Base-by-base conservation (phyloP, 2,329 filamentous ascomycete genomes). In the Diplodia mutila region DNA sequence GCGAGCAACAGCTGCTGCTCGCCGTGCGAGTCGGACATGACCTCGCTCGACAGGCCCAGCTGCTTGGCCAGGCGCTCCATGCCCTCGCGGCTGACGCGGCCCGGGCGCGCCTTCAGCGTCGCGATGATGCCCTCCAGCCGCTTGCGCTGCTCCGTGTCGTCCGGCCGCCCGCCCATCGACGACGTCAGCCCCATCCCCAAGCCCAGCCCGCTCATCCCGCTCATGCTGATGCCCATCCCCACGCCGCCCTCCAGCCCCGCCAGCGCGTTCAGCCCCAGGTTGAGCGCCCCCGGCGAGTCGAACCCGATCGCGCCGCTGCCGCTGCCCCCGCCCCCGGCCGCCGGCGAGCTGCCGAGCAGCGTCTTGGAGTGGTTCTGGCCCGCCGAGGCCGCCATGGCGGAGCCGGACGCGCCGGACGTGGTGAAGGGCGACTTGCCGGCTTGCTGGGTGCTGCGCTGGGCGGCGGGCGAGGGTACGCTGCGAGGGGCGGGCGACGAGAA, bases 1-100 rank as follows among this genome's bases (percentile, higher is more conserved):
- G 74, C 72, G 66, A 82, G 75, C 67, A 82, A 74, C 11, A 74
- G 70, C 25, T 76, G 71, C 53, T 77, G 74, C 39, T 64, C 66
- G 23, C 66, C 66, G 14, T 46, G 34, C 27, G 59, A 69, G 53
- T 74, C 73, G 51, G 74, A 71, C 66, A 75, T 70, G 23, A 72
- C 86, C 81, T 70, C 89, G 46, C 65, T 67, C 29, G 54, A 61
- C 85, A 79, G 85, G 80, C 90, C 90, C 65, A 90, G 84, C 66
- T 87, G 84, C 72, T 87, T 86, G 9, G 88, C 90, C 34, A 94
- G 80, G 65, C 90, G 85, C 76, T 91, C 88, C n/a, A 95, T 82
- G 2, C 90, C 90, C 34, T 90, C 88, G 73, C 92, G 90, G 71
- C 90, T 92, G 46, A 94, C 88, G 49, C 89, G 81, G 4, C 90